Conservation (phyloP, 176 grass and related monocot species). For the Chloris gayana region DNA sequence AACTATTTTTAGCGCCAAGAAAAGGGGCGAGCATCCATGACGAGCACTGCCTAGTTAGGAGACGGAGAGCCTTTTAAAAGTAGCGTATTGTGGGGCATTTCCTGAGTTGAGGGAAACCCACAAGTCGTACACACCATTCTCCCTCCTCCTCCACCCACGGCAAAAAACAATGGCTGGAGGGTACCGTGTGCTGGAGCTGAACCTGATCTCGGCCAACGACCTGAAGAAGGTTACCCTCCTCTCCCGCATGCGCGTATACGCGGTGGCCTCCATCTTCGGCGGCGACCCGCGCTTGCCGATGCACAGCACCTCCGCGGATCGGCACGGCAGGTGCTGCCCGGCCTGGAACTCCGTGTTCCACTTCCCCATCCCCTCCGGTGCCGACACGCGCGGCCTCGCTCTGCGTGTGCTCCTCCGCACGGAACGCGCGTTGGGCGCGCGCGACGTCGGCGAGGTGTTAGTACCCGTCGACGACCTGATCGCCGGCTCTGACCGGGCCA, state of each 20-base stretch:
- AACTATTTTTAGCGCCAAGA: conserved; percentile 35
- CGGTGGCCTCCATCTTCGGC: conserved; percentile 61
- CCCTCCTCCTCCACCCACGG: conserved; percentile 1
- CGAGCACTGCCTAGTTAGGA: too few species aligned
- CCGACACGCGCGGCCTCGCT: conserved; percentile 42
- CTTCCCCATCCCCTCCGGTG: conserved; percentile 35
- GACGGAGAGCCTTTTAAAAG: neutral
- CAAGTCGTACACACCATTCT: neutral
- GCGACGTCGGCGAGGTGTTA: conserved; percentile 65
- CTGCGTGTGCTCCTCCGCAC: conserved; percentile 59
- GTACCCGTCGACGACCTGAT: conserved; percentile 68
- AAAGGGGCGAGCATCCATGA: neutral
- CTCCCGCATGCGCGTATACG: conserved; percentile 68
- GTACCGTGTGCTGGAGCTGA: conserved; percentile 61
- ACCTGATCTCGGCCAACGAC: conserved; percentile 69
- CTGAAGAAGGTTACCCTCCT: conserved; percentile 71
- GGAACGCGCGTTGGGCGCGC: conserved; percentile 38
- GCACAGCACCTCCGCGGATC: conserved; percentile 55
- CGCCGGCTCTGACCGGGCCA: neutral
- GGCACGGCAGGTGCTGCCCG: conserved; percentile 49
- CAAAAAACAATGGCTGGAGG: conserved; percentile 22
- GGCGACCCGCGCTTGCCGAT: conserved; percentile 29
- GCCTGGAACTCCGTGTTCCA: conserved; percentile 49
- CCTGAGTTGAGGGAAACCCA: conserved; percentile 29
- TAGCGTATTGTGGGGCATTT: neutral